phyloP scores from a whole-genome alignment of 352 stramenopile species.

The Pythium guiyangense region DNA sequence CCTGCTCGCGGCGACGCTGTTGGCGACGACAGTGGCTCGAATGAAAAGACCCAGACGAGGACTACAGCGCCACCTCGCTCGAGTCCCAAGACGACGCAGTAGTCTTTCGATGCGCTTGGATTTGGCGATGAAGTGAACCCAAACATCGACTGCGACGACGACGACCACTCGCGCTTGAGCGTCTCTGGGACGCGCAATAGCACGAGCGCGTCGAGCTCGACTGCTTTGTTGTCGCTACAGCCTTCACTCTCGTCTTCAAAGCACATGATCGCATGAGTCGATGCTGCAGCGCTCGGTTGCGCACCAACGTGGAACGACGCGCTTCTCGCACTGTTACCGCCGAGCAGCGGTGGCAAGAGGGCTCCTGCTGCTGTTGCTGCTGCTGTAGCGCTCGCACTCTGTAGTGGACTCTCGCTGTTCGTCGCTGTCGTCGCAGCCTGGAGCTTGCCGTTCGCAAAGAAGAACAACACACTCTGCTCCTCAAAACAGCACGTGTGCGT shows the following conservation, averaged over 20 bases:
- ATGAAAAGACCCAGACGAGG: slow-evolving; percentile 55
- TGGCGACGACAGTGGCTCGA: slow-evolving; percentile 13
- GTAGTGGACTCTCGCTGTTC: slow-evolving; percentile 7
- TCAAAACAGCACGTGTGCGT: slow-evolving; percentile 37
- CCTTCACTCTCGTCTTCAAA: slow-evolving; percentile 17
- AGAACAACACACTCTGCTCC: slow-evolving; percentile 30
- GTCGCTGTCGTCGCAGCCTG: slow-evolving; percentile 20
- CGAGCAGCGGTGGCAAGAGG: not conserved
- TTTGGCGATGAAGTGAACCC: slow-evolving; percentile 9
- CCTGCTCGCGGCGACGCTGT: not conserved
- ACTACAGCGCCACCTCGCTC: slow-evolving; percentile 28
- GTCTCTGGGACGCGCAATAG: slow-evolving; percentile 36
- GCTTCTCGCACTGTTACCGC: not conserved
- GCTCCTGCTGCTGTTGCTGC: slow-evolving; percentile 1
- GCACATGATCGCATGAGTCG: slow-evolving; percentile 10
- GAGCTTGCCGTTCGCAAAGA: slow-evolving; percentile 28
- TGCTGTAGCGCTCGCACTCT: not conserved
- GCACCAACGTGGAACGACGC: slow-evolving; percentile 4
- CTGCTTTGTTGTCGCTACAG: slow-evolving; percentile 10
- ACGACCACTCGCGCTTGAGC: slow-evolving; percentile 52
- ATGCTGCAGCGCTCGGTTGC: not conserved
- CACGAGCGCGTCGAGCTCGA: slow-evolving; percentile 26
- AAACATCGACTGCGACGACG: slow-evolving; percentile 29
- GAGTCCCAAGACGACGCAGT: slow-evolving; percentile 51
- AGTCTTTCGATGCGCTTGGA: slow-evolving; percentile 43